Evolutionary conservation across 768 basidiomycete species (phyloP), one percentile per base, ranked within the genome.

Genomic region (Hygrocybe coccinea): DNA sequence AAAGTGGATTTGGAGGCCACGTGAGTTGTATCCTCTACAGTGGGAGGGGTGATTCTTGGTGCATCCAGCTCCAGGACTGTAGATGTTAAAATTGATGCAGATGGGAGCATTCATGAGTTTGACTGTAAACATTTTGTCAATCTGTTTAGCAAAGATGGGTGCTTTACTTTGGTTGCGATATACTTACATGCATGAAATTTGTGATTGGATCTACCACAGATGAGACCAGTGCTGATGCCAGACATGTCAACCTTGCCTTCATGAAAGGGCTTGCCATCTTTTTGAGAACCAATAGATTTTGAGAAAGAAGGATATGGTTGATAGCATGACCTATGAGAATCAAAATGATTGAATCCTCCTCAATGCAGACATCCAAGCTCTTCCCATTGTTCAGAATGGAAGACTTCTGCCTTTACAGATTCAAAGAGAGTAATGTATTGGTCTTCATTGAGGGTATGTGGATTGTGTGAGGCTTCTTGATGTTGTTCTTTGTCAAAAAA

Each of bases 71-170:
- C 55, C 35, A 17, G 50, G 22, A 5, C 50, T 56, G 5, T 49
- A 46, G 45, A 67, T 56, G 48, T 67, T 69, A 45, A 45, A 69
- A 33, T 34, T 49, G 57, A 63, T 52, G 46, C 67, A 69, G 35
- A 68, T 54, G 21, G 57, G 59, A 19, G 50, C 47, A 7, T 58
- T 54, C 4, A 56, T 62, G 35, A 52, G 21, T 15, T 43, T 43
- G 54, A 64, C 29, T 29, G 29, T 56, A 7, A 57, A 22, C 7
- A 49, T 34, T 2, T 46, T 39, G 11, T 59, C 44, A 2, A 37
- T 14, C 22, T 34, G 17, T 22, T 38, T 52, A 4, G 63, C 49
- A 54, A 61, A 38, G 1, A 36, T 19, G 36, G 19, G 11, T 21
- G 38, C 17, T 41, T 22, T 22, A 4, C 4, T 22, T 38, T 10